phyloP scores from a whole-genome alignment of 768 basidiomycete species.

The Stropharia rugosoannulata region DNA sequence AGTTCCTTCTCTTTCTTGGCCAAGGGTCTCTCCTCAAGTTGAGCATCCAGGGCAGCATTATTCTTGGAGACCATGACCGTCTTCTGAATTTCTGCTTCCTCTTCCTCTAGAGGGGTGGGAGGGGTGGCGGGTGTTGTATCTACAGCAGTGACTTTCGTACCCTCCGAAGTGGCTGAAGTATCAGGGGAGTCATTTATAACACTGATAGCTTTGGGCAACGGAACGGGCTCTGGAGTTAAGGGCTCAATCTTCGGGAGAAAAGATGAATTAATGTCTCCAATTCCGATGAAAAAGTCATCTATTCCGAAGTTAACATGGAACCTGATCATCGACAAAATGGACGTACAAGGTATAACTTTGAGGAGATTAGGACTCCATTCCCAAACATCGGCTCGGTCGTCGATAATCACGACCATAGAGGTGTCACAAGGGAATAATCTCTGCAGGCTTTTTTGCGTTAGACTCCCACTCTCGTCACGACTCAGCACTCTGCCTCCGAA shows the following conservation, averaged over 20 bases:
- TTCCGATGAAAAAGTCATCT: constrained; percentile 99
- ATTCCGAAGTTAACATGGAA: constrained; percentile 15
- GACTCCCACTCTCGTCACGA: constrained; percentile 94
- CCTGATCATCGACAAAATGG: not conserved
- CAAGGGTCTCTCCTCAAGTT: constrained; percentile 82
- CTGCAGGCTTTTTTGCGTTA: constrained; percentile 90
- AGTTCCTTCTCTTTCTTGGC: constrained; percentile 86
- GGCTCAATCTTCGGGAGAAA: constrained; percentile 83
- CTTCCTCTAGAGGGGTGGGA: constrained; percentile 38
- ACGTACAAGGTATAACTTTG: constrained; percentile 92
- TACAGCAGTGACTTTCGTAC: constrained; percentile 10
- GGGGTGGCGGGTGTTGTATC: constrained; percentile 24
- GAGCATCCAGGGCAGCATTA: constrained; percentile 75
- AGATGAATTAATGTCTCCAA: constrained; percentile 96
- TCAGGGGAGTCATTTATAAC: constrained; percentile 11
- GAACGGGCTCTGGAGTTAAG: constrained; percentile 34
- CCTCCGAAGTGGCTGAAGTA: not conserved
- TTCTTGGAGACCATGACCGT: constrained; percentile 69
- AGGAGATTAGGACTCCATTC: constrained; percentile 95
- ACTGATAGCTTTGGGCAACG: constrained; percentile 15
- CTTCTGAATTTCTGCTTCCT: constrained; percentile 40
- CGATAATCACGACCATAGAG: constrained; percentile 98
- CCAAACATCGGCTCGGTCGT: constrained; percentile 98
- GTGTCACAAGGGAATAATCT: constrained; percentile 95
- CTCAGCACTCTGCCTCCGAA: constrained; percentile 90